Conservation (phyloP, 441 rosid genomes). For the Breynia disticha region DNA sequence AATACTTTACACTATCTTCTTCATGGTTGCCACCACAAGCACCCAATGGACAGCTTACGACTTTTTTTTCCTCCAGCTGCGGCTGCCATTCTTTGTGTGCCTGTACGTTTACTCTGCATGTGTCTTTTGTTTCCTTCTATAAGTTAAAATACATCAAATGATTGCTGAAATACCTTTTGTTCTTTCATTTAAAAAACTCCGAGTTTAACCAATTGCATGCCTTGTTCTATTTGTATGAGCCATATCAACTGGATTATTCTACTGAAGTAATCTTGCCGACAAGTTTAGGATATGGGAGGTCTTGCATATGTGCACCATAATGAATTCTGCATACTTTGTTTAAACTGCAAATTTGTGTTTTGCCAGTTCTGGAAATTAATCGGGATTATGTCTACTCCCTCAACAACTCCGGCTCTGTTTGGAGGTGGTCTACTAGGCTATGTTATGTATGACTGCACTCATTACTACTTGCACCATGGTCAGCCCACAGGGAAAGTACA, state of each 20-base stretch:
- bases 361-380: constrained; percentile 73
- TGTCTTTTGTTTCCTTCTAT: background rate
- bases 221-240: background rate
- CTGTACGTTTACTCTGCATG: constrained; percentile 37
- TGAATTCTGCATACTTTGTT: background rate
- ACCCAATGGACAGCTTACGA: constrained; percentile 95
- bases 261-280: background rate
- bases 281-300: background rate
- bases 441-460: constrained; percentile 85
- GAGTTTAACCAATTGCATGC: background rate
- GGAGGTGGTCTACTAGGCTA: constrained; percentile 93
- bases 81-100: constrained; percentile 59
- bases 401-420: constrained; percentile 70
- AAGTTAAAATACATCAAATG: background rate
- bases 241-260: background rate
- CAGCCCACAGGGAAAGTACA: constrained; percentile 53
- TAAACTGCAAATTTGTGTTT: background rate
- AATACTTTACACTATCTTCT: constrained; percentile 88
- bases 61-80: constrained; percentile 98
- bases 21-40: constrained; percentile 99
- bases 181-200: too few relatives aligned
- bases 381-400: constrained; percentile 49
- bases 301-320: background rate
- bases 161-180: too few relatives aligned
- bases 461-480: constrained; percentile 91